phyloP scores from a whole-genome alignment of 768 basidiomycete species.

The Psilocybe azurescens region DNA sequence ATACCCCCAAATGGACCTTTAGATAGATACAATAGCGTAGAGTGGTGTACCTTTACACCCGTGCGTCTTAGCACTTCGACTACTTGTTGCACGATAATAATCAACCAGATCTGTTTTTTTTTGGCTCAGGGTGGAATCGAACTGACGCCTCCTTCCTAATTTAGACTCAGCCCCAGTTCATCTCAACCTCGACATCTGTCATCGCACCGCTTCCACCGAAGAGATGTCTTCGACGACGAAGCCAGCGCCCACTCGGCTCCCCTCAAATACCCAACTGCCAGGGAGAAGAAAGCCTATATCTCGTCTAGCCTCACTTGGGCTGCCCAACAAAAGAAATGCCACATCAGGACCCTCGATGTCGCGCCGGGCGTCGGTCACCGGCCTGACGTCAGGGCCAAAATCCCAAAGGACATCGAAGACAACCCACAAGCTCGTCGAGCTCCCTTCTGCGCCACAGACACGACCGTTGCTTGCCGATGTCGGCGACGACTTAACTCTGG shows the following conservation, averaged over 20 bases:
- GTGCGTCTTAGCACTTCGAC: too few species aligned
- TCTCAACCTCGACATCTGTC: background rate
- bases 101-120: too few species aligned
- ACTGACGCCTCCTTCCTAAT: background rate
- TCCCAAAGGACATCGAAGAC: conserved; percentile 87
- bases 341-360: conserved; percentile 22
- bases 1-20: too few species aligned
- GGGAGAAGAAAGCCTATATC: conserved; percentile 34
- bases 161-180: background rate
- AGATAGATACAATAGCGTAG: too few species aligned
- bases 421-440: conserved; percentile 86
- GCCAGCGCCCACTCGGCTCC: conserved; percentile 24
- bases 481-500: conserved; percentile 53
- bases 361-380: conserved; percentile 46
- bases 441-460: conserved; percentile 91
- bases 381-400: conserved; percentile 50
- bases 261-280: conserved; percentile 32
- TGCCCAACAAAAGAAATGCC: conserved; percentile 26
- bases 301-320: conserved; percentile 34
- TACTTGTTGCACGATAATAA: too few species aligned
- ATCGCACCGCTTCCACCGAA: background rate
- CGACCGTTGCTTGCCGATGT: conserved; percentile 59
- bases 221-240: background rate
- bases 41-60: too few species aligned
- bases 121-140: background rate